Base-by-base conservation (phyloP, 208 protist genomes). In the Acanthamoeba healyi region DNA sequence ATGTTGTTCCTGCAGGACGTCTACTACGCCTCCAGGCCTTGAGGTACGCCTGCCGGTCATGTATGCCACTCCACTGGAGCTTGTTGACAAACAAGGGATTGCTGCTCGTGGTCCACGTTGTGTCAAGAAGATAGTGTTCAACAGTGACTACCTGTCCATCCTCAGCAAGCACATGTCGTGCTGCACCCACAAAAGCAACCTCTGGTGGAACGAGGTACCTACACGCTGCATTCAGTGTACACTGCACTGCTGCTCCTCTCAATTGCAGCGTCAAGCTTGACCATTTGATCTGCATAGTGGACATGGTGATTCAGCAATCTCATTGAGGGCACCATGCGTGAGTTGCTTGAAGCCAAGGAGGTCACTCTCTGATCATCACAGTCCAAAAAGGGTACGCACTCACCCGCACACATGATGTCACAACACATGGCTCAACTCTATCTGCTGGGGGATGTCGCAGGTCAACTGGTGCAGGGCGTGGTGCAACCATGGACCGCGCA, bases 131-230 rank as follows among this genome's bases (percentile, higher is more conserved):
- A 40, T 88, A 54, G 51, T 32, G 6, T 88, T 88, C 79, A 88
- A 88, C 49, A 88, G 51, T 32, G 79, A 63, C 79, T 88, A 88
- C 36, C 79, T 46, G 24, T 65, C 79, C 0, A 88, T 88, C 49
- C 22, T 88, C 4, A 26, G 32, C 10, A 88, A 88, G 79, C 79
- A 88, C 51, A 4, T 88, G 6, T 51, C 46, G 22, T 88, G 79
- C 49, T 79, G 70, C 70, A 38, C 70, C 70, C 70, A 79, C 40
- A 38, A 79, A 24, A 79, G 70, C 24, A 38, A 79, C 40, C 40
- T 79, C 19, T 79, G 70, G 70, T 79, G 70, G 70, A 44, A 79
- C 40, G 70, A 79, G 70, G 70, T 22, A 79, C 61, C 15, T 63
- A 24, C n/a, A n/a, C n/a, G n/a, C n/a, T n/a, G n/a, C n/a, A n/a